Evolutionary conservation across 2,329 filamentous ascomycete species (phyloP).

Genomic region (Colletotrichum costaricense): DNA sequence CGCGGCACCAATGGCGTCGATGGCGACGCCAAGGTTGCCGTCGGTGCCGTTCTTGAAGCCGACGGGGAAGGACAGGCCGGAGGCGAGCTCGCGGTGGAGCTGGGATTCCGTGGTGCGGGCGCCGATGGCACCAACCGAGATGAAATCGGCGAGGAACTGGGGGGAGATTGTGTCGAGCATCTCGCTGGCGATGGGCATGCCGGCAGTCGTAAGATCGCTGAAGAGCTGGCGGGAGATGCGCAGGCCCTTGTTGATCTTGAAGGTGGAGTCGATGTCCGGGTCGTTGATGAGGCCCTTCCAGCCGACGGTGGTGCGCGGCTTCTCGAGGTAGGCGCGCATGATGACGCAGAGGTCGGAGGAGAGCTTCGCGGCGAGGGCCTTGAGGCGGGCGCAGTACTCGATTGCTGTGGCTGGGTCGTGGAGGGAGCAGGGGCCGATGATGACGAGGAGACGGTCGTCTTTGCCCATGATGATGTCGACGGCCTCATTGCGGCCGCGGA

Average conservation of each 20-base stretch:
- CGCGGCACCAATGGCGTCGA: slow-evolving; percentile 93
- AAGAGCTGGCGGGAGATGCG: slow-evolving; percentile 94
- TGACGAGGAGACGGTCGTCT: slow-evolving; percentile 89
- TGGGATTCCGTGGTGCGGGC: slow-evolving; percentile 97
- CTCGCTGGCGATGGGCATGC: slow-evolving; percentile 96
- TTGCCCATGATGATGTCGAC: slow-evolving; percentile 82
- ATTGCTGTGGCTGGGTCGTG: slow-evolving; percentile 91
- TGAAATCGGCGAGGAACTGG: slow-evolving; percentile 95
- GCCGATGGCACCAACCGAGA: slow-evolving; percentile 95
- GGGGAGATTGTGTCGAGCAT: slow-evolving; percentile 99
- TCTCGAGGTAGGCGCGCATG: slow-evolving; percentile 99
- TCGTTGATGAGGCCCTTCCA: slow-evolving; percentile 99
- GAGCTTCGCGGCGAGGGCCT: slow-evolving; percentile 81
- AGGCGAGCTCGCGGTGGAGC: slow-evolving; percentile 94
- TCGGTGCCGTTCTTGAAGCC: slow-evolving; percentile 99
- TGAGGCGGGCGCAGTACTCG: slow-evolving; percentile 87
- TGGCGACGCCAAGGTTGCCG: slow-evolving; percentile 88
- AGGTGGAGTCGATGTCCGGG: slow-evolving; percentile 96
- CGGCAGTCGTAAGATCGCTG: slow-evolving; percentile 84
- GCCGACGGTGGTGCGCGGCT: slow-evolving; percentile 96
- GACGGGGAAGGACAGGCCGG: slow-evolving; percentile 94
- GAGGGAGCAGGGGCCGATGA: slow-evolving; percentile 96
- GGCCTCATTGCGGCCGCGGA: slow-evolving; percentile 76
- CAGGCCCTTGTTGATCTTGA: slow-evolving; percentile 98
- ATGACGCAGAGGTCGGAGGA: slow-evolving; percentile 88